Evolutionary conservation across 192 early-diverging fungal genomes (phyloP).

Genomic region (Glomus cerebriforme): DNA sequence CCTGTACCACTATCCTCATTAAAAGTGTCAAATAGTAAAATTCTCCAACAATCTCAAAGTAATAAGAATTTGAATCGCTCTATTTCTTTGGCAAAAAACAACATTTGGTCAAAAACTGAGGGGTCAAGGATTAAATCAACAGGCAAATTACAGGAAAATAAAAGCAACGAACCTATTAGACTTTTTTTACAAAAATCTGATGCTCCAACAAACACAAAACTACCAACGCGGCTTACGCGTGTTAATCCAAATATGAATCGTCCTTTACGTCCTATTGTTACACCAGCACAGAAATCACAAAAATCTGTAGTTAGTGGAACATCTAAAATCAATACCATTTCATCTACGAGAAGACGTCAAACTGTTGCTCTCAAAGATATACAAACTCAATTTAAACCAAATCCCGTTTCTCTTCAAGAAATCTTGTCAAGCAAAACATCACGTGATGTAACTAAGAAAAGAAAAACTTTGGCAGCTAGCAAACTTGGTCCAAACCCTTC

Average conservation of each 20-base stretch:
- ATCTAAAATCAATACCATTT: background rate
- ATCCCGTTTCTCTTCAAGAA: slow-evolving; percentile 10
- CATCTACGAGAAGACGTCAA: background rate
- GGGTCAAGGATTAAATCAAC: background rate
- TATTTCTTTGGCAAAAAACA: background rate
- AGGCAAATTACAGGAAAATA: background rate
- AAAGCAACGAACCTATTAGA: background rate
- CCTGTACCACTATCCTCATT: background rate
- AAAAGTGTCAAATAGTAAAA: background rate
- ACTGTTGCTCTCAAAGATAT: background rate
- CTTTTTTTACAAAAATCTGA: no score
- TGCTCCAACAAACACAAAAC: background rate
- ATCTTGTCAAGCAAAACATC: slow-evolving; percentile 2
- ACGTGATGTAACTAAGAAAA: background rate
- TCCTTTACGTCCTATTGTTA: background rate
- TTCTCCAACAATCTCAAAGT: background rate
- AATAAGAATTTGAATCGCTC: background rate
- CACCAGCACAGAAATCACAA: background rate
- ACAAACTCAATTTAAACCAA: background rate
- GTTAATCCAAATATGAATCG: background rate
- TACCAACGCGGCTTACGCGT: background rate
- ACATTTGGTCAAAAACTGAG: background rate
- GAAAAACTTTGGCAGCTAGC: background rate
- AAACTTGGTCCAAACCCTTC: background rate
- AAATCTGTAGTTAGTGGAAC: background rate